A percentile compares a stretch with the other conserved stretches of the same genome.
phyloP scores from a whole-genome alignment of 1,284 basidiomycete genomes.

The Rhodotorula mucilaginosa region DNA sequence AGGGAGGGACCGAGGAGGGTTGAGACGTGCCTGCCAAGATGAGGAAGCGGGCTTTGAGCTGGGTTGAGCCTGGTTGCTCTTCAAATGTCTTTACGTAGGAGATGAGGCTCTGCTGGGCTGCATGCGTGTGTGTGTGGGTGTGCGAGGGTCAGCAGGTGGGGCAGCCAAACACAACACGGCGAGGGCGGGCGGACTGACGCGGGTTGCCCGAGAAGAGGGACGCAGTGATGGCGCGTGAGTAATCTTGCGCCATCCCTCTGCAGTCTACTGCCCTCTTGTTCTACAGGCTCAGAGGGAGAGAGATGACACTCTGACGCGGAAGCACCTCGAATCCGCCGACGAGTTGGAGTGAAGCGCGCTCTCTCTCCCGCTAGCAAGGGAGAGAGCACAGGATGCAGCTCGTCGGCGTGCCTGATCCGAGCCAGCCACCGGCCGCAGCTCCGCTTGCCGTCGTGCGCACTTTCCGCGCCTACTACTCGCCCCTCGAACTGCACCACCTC shows the following conservation, averaged over 20 bases:
- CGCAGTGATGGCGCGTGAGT: slow-evolving; percentile 59
- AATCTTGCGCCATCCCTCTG: slow-evolving; percentile 11
- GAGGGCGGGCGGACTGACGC: not conserved
- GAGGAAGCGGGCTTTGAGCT: slow-evolving; percentile 43
- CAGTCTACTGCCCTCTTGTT: no score
- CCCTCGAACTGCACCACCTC: slow-evolving; percentile 25
- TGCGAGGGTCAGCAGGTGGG: not conserved
- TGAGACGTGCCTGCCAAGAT: slow-evolving; percentile 39
- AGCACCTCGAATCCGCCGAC: not conserved
- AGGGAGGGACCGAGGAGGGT: not conserved
- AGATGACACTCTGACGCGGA: not conserved
- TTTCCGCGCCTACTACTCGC: slow-evolving; percentile 35
- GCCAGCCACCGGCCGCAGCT: not conserved
- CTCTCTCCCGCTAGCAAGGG: not conserved
- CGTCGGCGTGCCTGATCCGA: not conserved
- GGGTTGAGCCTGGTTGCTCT: slow-evolving; percentile 54
- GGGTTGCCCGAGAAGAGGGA: slow-evolving; percentile 66
- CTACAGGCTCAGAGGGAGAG: no score
- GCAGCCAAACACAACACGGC: not conserved
- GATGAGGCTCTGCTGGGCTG: slow-evolving; percentile 71
- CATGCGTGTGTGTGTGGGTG: not conserved
- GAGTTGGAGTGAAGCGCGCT: not conserved
- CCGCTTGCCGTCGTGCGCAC: slow-evolving; percentile 15
- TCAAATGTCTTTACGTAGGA: slow-evolving; percentile 88
- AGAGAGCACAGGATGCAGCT: not conserved